Conservation (phyloP, 805 yeast species). For the Candida xiaguanensis region DNA sequence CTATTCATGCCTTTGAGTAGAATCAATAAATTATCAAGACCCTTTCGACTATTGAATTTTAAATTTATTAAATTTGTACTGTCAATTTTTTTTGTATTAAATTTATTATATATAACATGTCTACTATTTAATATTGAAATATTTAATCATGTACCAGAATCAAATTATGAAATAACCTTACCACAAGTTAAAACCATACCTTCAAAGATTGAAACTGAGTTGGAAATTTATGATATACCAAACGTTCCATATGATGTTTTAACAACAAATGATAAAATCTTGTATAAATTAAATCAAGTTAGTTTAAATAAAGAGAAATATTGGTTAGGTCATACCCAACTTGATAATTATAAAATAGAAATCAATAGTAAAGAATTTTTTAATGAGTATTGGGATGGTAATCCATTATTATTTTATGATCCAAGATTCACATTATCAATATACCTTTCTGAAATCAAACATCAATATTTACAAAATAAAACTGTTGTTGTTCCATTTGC, state of each 20-base stretch:
- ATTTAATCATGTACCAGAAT: too few species aligned
- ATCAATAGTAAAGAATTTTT: slow-evolving; percentile 17
- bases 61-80: too few species aligned
- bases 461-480: slow-evolving; percentile 15
- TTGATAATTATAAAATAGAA: slow-evolving; percentile 17
- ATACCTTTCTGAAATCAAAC: slow-evolving; percentile 39
- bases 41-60: too few species aligned
- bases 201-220: background rate
- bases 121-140: too few species aligned
- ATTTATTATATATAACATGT: too few species aligned
- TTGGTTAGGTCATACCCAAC: slow-evolving; percentile 26
- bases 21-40: too few species aligned
- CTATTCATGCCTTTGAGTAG: too few species aligned
- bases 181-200: background rate
- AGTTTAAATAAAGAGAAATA: slow-evolving; percentile 18
- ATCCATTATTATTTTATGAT: slow-evolving; percentile 36
- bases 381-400: slow-evolving; percentile 16
- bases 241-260: slow-evolving; percentile 15
- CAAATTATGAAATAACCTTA: too few species aligned
- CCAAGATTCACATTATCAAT: slow-evolving; percentile 55
- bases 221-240: too few species aligned
- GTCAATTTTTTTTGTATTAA: too few species aligned
- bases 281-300: slow-evolving; percentile 18
- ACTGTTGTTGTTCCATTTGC: slow-evolving; percentile 32
- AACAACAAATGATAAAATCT: slow-evolving; percentile 14